Conservation (phyloP, 2,329 filamentous ascomycete genomes). For the Pestalotiopsis sp. region DNA sequence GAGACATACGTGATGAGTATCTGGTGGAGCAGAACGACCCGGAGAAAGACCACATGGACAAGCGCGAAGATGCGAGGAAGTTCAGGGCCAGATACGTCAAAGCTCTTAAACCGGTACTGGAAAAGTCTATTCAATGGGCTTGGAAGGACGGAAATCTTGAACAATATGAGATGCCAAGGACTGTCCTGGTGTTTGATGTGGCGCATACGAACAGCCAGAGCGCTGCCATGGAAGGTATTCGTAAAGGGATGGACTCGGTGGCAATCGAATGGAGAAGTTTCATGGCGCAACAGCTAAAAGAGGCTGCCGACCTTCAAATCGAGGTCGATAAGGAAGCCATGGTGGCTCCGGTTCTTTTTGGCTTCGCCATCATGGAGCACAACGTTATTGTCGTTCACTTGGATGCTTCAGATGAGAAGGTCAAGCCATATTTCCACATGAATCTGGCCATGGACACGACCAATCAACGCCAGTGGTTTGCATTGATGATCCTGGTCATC, state of each 20-base stretch:
- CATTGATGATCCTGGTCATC: slow-evolving; percentile 33
- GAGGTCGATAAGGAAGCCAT: slow-evolving; percentile 2
- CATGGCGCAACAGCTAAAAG: slow-evolving; percentile 10
- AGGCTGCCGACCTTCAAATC: neutral
- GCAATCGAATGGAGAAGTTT: slow-evolving; percentile 23
- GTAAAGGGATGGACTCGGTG: slow-evolving; percentile 21
- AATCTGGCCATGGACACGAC: slow-evolving; percentile 29
- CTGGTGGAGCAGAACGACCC: neutral
- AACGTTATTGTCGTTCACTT: slow-evolving; percentile 32
- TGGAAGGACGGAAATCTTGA: slow-evolving; percentile 25
- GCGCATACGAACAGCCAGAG: slow-evolving; percentile 13
- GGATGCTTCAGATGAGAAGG: slow-evolving; percentile 25
- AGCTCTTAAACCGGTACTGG: slow-evolving; percentile 22
- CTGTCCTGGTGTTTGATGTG: slow-evolving; percentile 25
- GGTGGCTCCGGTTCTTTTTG: slow-evolving; percentile 29
- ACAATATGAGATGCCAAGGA: slow-evolving; percentile 23
- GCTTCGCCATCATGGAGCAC: slow-evolving; percentile 32
- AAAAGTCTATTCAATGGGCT: slow-evolving; percentile 28
- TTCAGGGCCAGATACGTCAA: slow-evolving; percentile 22
- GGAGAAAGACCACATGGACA: slow-evolving; percentile 18
- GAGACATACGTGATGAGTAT: slow-evolving; percentile 4
- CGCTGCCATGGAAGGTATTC: slow-evolving; percentile 14
- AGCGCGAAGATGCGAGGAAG: neutral
- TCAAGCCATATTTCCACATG: slow-evolving; percentile 25
- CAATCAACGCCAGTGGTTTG: slow-evolving; percentile 35